Evolutionary conservation across 2,329 filamentous ascomycete genomes (phyloP), one percentile per base, ranked within the genome.

Genomic region (Exophiala sp.): DNA sequence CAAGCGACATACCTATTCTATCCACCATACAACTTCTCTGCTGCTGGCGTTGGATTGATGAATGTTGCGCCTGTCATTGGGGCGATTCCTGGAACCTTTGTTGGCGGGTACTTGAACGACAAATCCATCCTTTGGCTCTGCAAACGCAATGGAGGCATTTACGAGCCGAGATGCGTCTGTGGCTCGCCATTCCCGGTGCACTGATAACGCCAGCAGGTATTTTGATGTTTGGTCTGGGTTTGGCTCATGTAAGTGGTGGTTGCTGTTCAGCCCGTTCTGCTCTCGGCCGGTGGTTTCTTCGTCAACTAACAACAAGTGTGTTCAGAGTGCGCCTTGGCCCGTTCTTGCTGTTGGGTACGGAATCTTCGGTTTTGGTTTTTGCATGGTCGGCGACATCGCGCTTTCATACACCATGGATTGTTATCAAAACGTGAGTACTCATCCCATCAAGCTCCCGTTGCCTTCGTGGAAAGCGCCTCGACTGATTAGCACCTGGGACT

Each of bases 91-190:
- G 74, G 72, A 1, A 65, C 65, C 1, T 34, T 75, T 0, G 72
- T 73, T 39, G 72, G 70, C 1, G 75, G 74, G 0, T 64, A 66
- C 0, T 47, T 76, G 1, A 66, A 67, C 0, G 74, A 77, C 40
- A 66, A 66, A 65, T 66, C 65, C 0, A 70, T 75, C 34, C 52
- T 72, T 20, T 67, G 63, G 32, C 68, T 77, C 47, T 72, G 76
- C 2, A 69, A 69, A 18, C 66, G 68, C n/a, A 78, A 78, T 58
- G 66, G 66, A 24, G 76, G 75, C 33, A 71, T 75, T 57, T 76
- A 74, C 44, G 76, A 78, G 62, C 73, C 76, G 1, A 78, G 61
- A 77, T 77, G 72, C 69, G 76, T 2, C 65, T 78, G 2, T 74
- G 70, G 69, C 42, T 58, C n/a, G 54, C 57, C 4, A 12, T 62